Base-by-base conservation (phyloP, 148 eudicot species). In the Simmondsia chinensis region DNA sequence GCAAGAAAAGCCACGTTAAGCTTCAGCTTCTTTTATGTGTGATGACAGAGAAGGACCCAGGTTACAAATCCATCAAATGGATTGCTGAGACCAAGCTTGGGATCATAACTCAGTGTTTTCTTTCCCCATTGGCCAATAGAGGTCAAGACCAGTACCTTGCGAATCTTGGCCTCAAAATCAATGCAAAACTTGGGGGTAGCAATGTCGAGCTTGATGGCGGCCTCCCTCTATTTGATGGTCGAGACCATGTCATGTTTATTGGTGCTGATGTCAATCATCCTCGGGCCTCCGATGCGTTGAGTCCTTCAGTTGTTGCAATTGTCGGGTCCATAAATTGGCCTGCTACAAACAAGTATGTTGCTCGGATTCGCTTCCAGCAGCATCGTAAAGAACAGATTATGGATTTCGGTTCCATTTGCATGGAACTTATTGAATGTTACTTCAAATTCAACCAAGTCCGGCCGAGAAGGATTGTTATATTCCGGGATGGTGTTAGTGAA, bases 251-350 rank as follows among this genome's bases (percentile, higher is more conserved):
- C 6, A 84, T 84, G 88, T 66, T 84, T 16, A 62, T 88, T 46
- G 96, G 96, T 43, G 96, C 91, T 20, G 96, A 88, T 43, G 96
- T 88, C 16, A 88, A 94, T 20, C 95, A 89, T 37, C 97, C 97
- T 1, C 82, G 83, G 52, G 65, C 80, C 27, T 75, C 78, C 61
- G 97, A 89, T 50, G 64, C 52, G 12, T 50, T 64, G 6, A 89
- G 87, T 57, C 95, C 85, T 7, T 89, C 97, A 9, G 72, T 89
- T 18, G 95, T 87, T 50, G 93, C 87, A 53, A 79, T 81, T 33
- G 97, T 84, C 25, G 96, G 87, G 25, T 83, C 91, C 23, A 77
- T 77, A 64, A 91, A 88, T 57, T 77, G 78, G 82, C 89, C 87
- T 0, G 97, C 80, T 54, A 85, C 76, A 10, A 89, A 83, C 10